Base-by-base conservation (phyloP, 2,329 filamentous ascomycete species). In the Hymenoscyphus linearis region DNA sequence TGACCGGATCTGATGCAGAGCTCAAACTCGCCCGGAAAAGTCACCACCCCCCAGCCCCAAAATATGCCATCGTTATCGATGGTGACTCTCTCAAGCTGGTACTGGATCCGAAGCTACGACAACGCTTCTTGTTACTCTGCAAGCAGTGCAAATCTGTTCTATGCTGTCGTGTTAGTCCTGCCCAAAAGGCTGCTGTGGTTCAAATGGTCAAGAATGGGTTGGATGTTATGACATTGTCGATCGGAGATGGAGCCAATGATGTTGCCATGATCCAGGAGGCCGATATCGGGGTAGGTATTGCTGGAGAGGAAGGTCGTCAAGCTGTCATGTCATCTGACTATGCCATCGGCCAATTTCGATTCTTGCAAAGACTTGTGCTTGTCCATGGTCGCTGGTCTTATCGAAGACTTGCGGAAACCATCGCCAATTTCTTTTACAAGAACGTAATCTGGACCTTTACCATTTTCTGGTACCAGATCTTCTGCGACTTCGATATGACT, bases 351-450 rank as follows among this genome's bases (percentile, higher is more conserved):
- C 93, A 97, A 75, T 97, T 97, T 79, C 85, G 91, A 47, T 97
- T 90, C 78, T 80, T 97, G 57, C 88, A 92, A 69, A 82, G 93
- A 59, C 80, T 97, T 63, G 84, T 97, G 34, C 83, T 97, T 22
- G 92, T 97, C 4, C 93, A 97, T 73, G 93, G 93, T 62, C 85
- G 93, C 62, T 97, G 93, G 91, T 96, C 92, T n/a, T 99, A 99
- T 77, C 85, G 93, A 58, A 86, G 95, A 69, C 79, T 99, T 74
- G 91, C 89, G 34, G 95, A 99, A 78, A 90, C 88, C 54, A 97
- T 96, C 71, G 91, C 92, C 74, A 99, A 99, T 75, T 99, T 99
- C 82, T 99, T 99, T 81, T 99, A 98, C 85, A 99, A 99, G 88
- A 99, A 98, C 79, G 89, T 99, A 76, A 89, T 98, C 58, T 99